phyloP scores from a whole-genome alignment of 441 rosid species.

The Brassica hybrid region DNA sequence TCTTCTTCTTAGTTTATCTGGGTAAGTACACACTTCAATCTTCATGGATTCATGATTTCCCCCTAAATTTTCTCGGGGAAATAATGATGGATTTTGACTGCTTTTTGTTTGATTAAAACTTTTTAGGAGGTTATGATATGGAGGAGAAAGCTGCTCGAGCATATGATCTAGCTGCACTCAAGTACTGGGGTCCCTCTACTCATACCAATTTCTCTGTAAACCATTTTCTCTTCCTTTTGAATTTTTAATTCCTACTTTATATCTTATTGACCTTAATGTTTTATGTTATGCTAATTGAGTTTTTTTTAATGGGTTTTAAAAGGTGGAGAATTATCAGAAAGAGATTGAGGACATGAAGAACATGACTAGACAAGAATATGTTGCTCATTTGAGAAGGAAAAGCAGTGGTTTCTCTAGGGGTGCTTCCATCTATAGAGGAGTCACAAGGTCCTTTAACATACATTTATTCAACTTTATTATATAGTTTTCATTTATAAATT shows the following conservation, averaged over 20 bases:
- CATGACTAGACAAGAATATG: constrained; percentile 94
- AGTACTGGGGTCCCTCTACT: constrained; percentile 99
- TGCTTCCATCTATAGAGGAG: constrained; percentile 98
- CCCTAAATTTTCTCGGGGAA: constrained; percentile 41
- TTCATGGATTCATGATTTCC: constrained; percentile 39
- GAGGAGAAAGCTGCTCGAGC: constrained; percentile 99
- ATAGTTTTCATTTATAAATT: background rate
- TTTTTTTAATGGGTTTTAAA: constrained; percentile 11
- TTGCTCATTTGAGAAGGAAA: constrained; percentile 94
- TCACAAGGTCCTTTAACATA: constrained; percentile 63
- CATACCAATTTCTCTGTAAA: constrained; percentile 91
- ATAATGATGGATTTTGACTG: constrained; percentile 40
- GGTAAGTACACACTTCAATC: constrained; percentile 58
- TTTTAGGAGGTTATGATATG: constrained; percentile 96
- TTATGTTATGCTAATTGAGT: background rate
- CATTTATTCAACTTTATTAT: background rate
- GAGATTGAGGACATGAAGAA: constrained; percentile 86
- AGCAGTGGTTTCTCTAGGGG: constrained; percentile 99
- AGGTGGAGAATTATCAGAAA: constrained; percentile 77
- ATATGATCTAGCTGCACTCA: constrained; percentile 97
- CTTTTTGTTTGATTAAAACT: constrained; percentile 31
- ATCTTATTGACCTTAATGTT: constrained; percentile 23
- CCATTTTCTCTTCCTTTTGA: constrained; percentile 19
- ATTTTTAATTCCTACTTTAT: constrained; percentile 17
- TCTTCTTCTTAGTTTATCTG: constrained; percentile 66